Evolutionary conservation across 179 eudicot genomes (phyloP).

Genomic region (Beta corolliflora): DNA sequence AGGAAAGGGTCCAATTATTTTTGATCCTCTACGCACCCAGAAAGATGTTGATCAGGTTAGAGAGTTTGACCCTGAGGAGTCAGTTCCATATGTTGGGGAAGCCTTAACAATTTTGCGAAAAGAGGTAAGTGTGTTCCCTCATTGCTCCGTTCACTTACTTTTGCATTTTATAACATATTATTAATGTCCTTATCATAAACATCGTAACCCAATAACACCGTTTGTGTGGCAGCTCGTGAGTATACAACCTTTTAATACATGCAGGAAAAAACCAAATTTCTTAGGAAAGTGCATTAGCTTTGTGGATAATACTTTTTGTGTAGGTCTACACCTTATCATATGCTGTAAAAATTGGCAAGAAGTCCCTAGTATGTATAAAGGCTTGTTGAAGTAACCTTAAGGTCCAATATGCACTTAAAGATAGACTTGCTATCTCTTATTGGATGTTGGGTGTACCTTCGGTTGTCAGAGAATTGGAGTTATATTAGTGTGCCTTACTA

Average conservation of each 20-base stretch:
- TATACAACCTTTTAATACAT: not conserved
- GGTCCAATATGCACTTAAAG: not conserved
- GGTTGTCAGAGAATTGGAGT: not conserved
- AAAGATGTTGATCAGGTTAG: conserved; percentile 77
- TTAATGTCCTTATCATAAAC: not conserved
- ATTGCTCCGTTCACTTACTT: not conserved
- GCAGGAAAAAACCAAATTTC: not conserved
- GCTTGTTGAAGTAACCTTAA: not conserved
- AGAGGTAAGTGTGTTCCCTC: conserved; percentile 54
- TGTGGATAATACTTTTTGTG: not conserved
- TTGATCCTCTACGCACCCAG: conserved; percentile 60
- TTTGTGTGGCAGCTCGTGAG: not conserved
- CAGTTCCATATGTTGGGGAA: conserved; percentile 96
- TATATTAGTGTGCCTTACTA: not conserved
- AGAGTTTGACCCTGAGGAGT: conserved; percentile 85
- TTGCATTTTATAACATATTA: not conserved
- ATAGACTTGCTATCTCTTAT: not conserved
- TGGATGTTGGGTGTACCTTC: not conserved
- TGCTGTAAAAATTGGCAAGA: not conserved
- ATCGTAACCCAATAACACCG: not conserved
- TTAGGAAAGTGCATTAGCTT: too few species aligned
- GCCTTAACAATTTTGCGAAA: conserved; percentile 84
- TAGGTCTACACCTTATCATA: not conserved
- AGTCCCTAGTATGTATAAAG: not conserved
- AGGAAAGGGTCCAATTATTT: conserved; percentile 97